phyloP scores from a whole-genome alignment of 306 rosid species.

The Hylodesmum podocarpum region DNA sequence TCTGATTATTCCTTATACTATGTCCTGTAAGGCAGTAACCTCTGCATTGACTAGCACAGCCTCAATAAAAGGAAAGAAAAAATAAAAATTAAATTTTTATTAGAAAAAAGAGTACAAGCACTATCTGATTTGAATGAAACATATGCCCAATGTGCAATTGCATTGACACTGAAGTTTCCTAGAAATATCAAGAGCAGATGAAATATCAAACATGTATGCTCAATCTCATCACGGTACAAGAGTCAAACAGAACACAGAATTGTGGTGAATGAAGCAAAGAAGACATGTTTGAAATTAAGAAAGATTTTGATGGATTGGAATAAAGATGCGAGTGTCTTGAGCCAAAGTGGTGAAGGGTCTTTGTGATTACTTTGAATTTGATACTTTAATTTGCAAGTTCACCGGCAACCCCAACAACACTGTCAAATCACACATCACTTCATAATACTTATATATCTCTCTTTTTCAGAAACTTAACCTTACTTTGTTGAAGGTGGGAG shows the following conservation, averaged over 20 bases:
- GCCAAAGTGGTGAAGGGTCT: background rate
- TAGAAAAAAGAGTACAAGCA: background rate
- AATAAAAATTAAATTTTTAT: background rate
- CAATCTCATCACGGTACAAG: background rate
- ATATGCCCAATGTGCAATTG: background rate
- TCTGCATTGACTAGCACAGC: background rate
- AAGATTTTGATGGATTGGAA: conserved; percentile 27
- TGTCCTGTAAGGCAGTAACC: background rate
- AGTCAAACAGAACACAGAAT: background rate
- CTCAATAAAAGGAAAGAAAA: background rate
- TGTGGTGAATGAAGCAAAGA: background rate
- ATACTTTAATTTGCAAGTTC: conserved; percentile 16
- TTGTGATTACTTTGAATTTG: background rate
- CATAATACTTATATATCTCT: background rate
- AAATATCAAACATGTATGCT: background rate
- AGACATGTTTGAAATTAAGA: background rate
- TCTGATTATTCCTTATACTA: conserved; percentile 1
- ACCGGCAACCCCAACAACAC: conserved; percentile 31
- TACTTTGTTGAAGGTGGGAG: conserved; percentile 24
- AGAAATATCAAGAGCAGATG: background rate
- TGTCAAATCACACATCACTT: conserved; percentile 38
- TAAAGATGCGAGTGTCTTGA: conserved; percentile 20
- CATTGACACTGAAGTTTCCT: background rate
- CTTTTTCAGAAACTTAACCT: conserved; percentile 38
- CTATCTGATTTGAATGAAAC: background rate